Evolutionary conservation across 306 rosid genomes (phyloP).

Genomic region (Prunus mume): DNA sequence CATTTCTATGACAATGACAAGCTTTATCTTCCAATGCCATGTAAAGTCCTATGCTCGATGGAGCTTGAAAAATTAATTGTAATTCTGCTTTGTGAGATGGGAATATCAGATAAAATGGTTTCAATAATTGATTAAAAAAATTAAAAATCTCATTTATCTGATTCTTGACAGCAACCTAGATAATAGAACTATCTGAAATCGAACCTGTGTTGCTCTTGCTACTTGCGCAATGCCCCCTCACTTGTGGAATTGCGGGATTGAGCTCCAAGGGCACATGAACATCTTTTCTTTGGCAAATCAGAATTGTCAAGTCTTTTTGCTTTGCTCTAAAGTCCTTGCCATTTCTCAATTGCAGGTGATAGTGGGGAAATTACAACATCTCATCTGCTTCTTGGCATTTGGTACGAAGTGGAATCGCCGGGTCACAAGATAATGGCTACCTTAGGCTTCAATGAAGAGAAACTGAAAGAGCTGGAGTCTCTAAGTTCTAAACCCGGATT

Average conservation of each 20-base stretch:
- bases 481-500: slow-evolving; percentile 42
- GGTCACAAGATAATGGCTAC: slow-evolving; percentile 57
- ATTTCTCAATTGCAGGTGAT: slow-evolving; percentile 35
- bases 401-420: slow-evolving; percentile 57
- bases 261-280: not conserved
- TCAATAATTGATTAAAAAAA: not conserved
- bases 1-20: not conserved
- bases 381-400: slow-evolving; percentile 62
- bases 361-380: slow-evolving; percentile 54
- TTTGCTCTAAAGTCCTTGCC: not conserved
- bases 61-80: not conserved
- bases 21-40: not conserved
- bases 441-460: slow-evolving; percentile 58
- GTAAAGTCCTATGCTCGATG: not conserved
- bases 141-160: not conserved
- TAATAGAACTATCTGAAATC: not conserved
- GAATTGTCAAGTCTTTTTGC: not conserved
- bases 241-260: not conserved
- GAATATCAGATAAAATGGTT: not conserved
- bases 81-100: not conserved
- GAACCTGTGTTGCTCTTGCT: not conserved
- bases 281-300: not conserved
- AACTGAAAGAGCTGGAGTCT: slow-evolving; percentile 60
- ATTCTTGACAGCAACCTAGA: not conserved
- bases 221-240: not conserved